phyloP scores from a whole-genome alignment of 2,329 filamentous ascomycete genomes.

The Cadophora sp. region DNA sequence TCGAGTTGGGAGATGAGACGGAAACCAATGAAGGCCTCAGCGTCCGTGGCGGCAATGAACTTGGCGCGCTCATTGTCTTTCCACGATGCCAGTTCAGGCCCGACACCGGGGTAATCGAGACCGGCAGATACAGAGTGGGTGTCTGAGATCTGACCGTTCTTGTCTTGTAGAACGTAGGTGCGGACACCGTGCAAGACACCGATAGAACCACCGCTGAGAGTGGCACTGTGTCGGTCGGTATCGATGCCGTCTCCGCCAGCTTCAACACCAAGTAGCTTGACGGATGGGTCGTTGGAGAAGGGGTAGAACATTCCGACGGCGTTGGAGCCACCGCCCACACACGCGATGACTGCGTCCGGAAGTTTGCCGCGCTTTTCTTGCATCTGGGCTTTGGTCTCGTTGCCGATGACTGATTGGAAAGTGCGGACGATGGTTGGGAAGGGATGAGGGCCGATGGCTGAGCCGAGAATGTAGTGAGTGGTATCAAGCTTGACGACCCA shows the following conservation, averaged over 20 bases:
- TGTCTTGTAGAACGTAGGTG: conserved; percentile 93
- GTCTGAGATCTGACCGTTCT: conserved; percentile 90
- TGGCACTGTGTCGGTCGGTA: conserved; percentile 85
- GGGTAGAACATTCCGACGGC: conserved; percentile 98
- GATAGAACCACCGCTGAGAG: conserved; percentile 83
- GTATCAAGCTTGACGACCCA: conserved; percentile 94
- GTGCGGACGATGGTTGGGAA: conserved; percentile 98
- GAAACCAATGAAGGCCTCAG: conserved; percentile 89
- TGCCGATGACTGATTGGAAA: conserved; percentile 95
- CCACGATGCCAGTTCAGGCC: conserved; percentile 90
- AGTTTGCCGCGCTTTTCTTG: conserved; percentile 82
- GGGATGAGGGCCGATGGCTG: conserved; percentile 94
- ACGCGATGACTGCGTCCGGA: conserved; percentile 94
- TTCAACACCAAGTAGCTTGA: conserved; percentile 92
- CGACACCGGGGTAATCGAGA: conserved; percentile 96
- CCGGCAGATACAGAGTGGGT: conserved; percentile 97
- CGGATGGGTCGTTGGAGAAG: conserved; percentile 82
- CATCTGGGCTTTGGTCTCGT: conserved; percentile 95
- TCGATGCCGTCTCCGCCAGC: conserved; percentile 93
- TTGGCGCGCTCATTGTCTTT: conserved; percentile 88
- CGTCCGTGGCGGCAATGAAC: conserved; percentile 91
- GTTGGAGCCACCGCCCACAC: conserved; percentile 94
- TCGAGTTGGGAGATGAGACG: conserved; percentile 83
- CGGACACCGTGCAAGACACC: conserved; percentile 95
- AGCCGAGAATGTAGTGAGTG: conserved; percentile 98